Evolutionary conservation across 768 basidiomycete genomes (phyloP), one percentile per base, ranked within the genome.

Genomic region (Crepidotus variabilis): DNA sequence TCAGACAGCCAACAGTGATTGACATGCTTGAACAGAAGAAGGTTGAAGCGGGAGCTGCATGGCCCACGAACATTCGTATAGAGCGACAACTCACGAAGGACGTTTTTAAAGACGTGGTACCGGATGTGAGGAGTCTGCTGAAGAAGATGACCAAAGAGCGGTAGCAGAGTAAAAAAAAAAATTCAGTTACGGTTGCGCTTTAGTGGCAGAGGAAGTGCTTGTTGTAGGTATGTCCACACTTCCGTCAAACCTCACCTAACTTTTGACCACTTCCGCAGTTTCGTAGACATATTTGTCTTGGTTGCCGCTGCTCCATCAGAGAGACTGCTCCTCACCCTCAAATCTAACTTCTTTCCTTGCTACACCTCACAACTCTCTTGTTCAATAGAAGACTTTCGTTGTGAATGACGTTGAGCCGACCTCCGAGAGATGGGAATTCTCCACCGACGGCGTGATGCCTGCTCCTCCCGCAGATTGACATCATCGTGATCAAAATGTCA

Each of bases 61-160:
- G 78, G 78, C 78, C 78, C 6, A 53, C 60, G n/a, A 80, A 80
- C 62, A 70, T 80, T 50, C 71, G 78, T 28, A 68, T 80, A 43
- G 78, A 80, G 59, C 75, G 72, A 10, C 70, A 73, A 47, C 63
- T 78, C 24, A 78, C 74, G 65, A 77, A 72, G 61, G 67, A 70
- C 36, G 68, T 61, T 16, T 74, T 76, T 50, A 71, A 69, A 52
- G 66, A 62, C 39, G 76, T 78, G 16, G 66, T 71, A 50, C 70
- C 74, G 2, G 71, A 72, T 47, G 61, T 76, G 14, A 68, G 77
- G 59, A 69, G 66, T 2, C 62, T 66, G 36, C 56, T 78, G 61
- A 78, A 74, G 66, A 74, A 66, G 47, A 61, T 78, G 67, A 67
- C 77, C 63, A 76, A 72, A 68, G 78, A 80, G 65, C 67, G 71